Conservation (phyloP, 257 asterid genomes). For the Pogostemon cablin region DNA sequence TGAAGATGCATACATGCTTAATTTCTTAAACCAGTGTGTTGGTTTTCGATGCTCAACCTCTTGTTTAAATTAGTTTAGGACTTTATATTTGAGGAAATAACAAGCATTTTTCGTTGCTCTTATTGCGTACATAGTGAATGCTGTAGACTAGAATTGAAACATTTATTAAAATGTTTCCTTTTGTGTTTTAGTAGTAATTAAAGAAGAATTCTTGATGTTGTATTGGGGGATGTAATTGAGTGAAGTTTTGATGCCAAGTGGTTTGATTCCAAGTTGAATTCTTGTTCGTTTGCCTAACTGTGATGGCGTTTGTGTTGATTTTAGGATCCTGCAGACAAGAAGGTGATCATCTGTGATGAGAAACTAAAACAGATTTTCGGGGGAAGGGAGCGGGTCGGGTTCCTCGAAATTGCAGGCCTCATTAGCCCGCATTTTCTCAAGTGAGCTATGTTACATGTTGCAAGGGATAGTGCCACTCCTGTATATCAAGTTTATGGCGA, state of each 20-base stretch:
- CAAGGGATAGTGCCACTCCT: neutral
- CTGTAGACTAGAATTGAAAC: neutral
- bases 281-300: neutral
- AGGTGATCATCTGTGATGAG: conserved; percentile 86
- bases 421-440: conserved; percentile 84
- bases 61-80: neutral
- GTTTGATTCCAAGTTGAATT: neutral
- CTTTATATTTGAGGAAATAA: neutral
- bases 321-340: conserved; percentile 85
- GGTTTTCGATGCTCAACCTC: neutral
- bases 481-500: conserved; percentile 44
- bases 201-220: neutral
- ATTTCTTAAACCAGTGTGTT: conserved; percentile 3
- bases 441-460: conserved; percentile 26
- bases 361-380: conserved; percentile 78
- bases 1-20: neutral
- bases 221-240: neutral
- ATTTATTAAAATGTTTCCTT: neutral
- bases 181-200: conserved; percentile 1
- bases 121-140: neutral
- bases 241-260: neutral
- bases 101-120: neutral
- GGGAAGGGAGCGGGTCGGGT: conserved; percentile 81
- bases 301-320: conserved; percentile 12
- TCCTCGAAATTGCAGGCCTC: conserved; percentile 94